Evolutionary conservation across 129 eudicot species (phyloP), one percentile per base, ranked within the genome.

Genomic region (Flaveria linearis): DNA sequence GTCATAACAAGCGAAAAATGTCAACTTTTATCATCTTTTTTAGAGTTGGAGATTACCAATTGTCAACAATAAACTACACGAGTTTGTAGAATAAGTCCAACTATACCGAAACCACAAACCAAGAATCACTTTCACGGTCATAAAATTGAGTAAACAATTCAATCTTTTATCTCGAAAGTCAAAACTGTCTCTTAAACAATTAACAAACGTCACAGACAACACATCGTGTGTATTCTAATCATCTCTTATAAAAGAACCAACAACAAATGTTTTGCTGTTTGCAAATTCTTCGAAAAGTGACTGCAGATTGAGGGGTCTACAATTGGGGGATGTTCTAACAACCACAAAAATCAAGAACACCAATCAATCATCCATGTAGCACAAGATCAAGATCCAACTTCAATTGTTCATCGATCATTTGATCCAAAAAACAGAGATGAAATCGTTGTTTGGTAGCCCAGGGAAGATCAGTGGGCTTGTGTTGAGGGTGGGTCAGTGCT

Each of bases 401-500:
- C 41, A 36, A 36, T 36, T 36, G 41, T 36, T 36, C 41, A 36
- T 36, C 41, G 41, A 30, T 30, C 36, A 30, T 30, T 30, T 5
- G 2, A 22, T 51, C 39, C 16, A 11, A 15, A 9, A 8, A 3
- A 5, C 45, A 45, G 66, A 33, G 41, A 58, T 90, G 96, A 87
- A 90, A 82, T 81, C 71, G 18, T 67, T 87, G 78, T 86, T 87
- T 66, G 96, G 92, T 63, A 82, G 90, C 62, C 92, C 96, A 9
- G 92, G 96, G 45, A 86, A 72, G 52, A 50, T 72, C 18, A 90
- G 90, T 73, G 92, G 96, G 73, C 68, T 87, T 45, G 62, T 77
- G 1, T 82, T 87, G 81, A 82, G 96, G 61, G 36, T 84, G 76
- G 85, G 85, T 7, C 92, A 87, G 90, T 87, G 92, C 71, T 69